phyloP scores from a whole-genome alignment of 176 grass and related monocot genomes.

The Carex kokanica region DNA sequence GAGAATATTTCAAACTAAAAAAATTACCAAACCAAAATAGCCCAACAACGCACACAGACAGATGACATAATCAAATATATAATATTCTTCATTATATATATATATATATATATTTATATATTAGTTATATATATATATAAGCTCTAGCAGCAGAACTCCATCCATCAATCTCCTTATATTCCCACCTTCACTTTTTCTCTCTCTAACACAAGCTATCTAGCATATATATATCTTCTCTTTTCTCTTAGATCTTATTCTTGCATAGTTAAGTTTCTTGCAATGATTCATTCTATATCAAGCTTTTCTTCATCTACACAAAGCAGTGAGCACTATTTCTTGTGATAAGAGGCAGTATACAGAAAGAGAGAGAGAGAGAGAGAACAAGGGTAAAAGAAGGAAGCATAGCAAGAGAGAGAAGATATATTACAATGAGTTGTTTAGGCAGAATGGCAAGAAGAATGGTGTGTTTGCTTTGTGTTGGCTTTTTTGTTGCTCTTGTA shows the following conservation, averaged over 20 bases:
- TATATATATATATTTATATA: not conserved
- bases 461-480: conserved; percentile 11
- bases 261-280: not conserved
- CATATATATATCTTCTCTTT: not conserved
- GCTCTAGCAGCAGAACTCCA: conserved; percentile 2
- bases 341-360: not conserved
- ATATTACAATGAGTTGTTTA: conserved; percentile 8
- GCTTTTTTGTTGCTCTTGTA: conserved; percentile 8
- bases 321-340: conserved; percentile 7
- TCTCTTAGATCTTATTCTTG: not conserved
- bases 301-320: not conserved
- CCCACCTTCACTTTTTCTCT: not conserved
- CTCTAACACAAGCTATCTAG: not conserved
- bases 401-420: not conserved
- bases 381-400: not conserved
- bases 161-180: not conserved
- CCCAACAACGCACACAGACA: conserved; percentile 15
- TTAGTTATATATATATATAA: too few species aligned
- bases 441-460: not conserved
- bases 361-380: too few species aligned
- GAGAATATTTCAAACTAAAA: conserved; percentile 28
- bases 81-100: conserved; percentile 22
- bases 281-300: not conserved
- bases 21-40: conserved; percentile 1
- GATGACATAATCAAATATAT: conserved; percentile 19